A percentile compares a stretch with the other conserved stretches of the same genome.
These are phyloP conservation scores for Anastatica hierochuntica DNA, from an alignment of 345 rosid genomes.

Conservation along the genomic window DNA sequence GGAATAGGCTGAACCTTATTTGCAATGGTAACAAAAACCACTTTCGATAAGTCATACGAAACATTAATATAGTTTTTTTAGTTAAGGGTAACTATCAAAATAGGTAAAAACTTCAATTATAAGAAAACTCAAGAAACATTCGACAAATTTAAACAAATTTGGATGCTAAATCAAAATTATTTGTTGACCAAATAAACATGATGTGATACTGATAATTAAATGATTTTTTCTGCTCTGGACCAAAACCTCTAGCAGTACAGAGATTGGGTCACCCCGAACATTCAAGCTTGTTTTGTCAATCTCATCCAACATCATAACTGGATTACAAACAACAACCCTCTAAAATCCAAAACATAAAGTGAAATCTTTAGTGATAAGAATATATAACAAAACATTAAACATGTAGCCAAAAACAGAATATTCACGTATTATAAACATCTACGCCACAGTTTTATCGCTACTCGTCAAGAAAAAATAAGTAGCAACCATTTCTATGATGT, in stretches of 20 bases:
- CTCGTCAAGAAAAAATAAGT: not conserved
- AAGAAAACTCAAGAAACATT: not conserved
- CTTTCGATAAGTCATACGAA: conserved; percentile 97
- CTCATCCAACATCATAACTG: conserved; percentile 94
- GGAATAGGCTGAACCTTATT: conserved; percentile 91
- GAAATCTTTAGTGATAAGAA: not conserved
- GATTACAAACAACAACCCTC: conserved; percentile 96
- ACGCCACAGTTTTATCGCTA: not conserved
- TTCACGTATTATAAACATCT: not conserved
- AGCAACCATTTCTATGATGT: not conserved
- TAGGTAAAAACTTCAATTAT: not conserved
- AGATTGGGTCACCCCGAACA: conserved; percentile 96
- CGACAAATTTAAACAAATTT: not conserved
- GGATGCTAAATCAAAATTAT: not conserved
- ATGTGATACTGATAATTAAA: conserved; percentile 97
- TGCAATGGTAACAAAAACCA: conserved; percentile 89
- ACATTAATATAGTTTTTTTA: conserved; percentile 64
- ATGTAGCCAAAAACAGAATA: conserved; percentile 1
- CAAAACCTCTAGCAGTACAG: conserved; percentile 96
- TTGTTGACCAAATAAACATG: not conserved
- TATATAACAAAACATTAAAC: not conserved
- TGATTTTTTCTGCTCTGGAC: conserved; percentile 88
- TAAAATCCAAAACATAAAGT: conserved; percentile 30
- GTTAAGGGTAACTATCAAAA: conserved; percentile 38
- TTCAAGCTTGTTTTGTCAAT: conserved; percentile 98